Percentiles rank a stretch among this genome's conserved stretches.
These are phyloP conservation scores for Mortierella sp. DNA, from an alignment of 371 early-diverging fungal species.

Conservation along the genomic window DNA sequence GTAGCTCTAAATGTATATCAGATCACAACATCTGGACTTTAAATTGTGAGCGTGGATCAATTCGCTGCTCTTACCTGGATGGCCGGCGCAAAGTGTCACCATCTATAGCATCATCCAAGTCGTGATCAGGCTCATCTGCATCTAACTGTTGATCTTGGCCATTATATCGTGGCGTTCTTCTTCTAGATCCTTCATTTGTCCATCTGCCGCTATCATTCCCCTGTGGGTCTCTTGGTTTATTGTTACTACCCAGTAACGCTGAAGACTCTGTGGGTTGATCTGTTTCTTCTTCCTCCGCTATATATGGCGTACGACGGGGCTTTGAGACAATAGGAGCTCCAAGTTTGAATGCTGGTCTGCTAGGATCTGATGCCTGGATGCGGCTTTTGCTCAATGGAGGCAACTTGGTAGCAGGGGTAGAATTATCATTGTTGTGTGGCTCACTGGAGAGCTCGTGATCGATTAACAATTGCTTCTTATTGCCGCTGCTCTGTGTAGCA, in stretches of 20 bases:
- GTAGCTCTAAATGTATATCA: neutral
- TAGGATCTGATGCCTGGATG: slow-evolving; percentile 36
- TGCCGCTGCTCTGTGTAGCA: neutral
- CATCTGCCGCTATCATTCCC: slow-evolving; percentile 16
- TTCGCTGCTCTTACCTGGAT: slow-evolving; percentile 29
- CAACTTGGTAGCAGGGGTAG: slow-evolving; percentile 13
- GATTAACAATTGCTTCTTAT: neutral
- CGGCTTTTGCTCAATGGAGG: slow-evolving; percentile 45
- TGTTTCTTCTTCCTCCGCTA: neutral
- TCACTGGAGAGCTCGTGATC: neutral
- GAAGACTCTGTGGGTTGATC: slow-evolving; percentile 30
- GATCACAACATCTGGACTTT: slow-evolving; percentile 23
- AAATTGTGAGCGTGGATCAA: slow-evolving; percentile 6
- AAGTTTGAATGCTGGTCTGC: slow-evolving; percentile 47
- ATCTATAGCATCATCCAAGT: slow-evolving; percentile 1
- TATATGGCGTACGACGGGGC: slow-evolving; percentile 11
- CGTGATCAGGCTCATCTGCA: slow-evolving; percentile 8
- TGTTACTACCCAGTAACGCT: slow-evolving; percentile 29
- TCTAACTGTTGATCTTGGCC: slow-evolving; percentile 9
- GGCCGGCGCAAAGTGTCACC: slow-evolving; percentile 38
- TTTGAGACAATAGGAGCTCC: slow-evolving; percentile 31
- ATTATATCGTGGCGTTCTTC: slow-evolving; percentile 39
- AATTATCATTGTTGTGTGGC: neutral
- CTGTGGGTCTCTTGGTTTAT: slow-evolving; percentile 20
- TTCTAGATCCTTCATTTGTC: slow-evolving; percentile 47